Percentiles rank a stretch among this genome's conserved stretches.
These are phyloP conservation scores for Globisporangium heterothallicum DNA, from an alignment of 352 stramenopile species.

Conservation along the genomic window DNA sequence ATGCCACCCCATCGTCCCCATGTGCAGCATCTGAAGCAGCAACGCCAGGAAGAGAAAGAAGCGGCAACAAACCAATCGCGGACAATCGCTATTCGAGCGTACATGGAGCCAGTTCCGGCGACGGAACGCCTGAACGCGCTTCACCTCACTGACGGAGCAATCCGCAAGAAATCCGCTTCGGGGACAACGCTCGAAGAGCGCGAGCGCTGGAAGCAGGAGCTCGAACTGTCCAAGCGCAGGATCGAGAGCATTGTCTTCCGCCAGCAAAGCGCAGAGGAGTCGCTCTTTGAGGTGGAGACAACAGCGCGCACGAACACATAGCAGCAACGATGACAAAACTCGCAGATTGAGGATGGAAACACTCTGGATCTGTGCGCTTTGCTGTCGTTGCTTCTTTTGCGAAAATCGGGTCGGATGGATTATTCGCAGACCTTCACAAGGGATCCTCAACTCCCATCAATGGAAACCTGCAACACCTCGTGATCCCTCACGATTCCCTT, in stretches of 20 bases:
- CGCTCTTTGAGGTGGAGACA: slow-evolving; percentile 20
- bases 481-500: too few relatives aligned
- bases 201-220: slow-evolving; percentile 36
- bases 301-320: slow-evolving; percentile 8
- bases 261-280: neutral
- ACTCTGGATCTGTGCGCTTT: too few relatives aligned
- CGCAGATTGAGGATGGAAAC: too few relatives aligned
- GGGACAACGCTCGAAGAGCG: slow-evolving; percentile 15
- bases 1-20: neutral
- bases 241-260: slow-evolving; percentile 28
- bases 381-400: too few relatives aligned
- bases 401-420: too few relatives aligned
- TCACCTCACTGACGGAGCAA: slow-evolving; percentile 4
- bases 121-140: slow-evolving; percentile 61
- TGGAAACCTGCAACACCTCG: too few relatives aligned
- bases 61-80: slow-evolving; percentile 6
- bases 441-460: too few relatives aligned
- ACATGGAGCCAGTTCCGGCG: slow-evolving; percentile 36
- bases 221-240: slow-evolving; percentile 63
- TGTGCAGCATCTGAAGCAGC: neutral
- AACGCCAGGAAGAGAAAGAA: slow-evolving; percentile 9
- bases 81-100: slow-evolving; percentile 22
- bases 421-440: too few relatives aligned
- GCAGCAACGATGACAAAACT: neutral
- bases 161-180: slow-evolving; percentile 7